Evolutionary conservation across 2,329 filamentous ascomycete genomes (phyloP).

Genomic region (Incumbomyces lentus): DNA sequence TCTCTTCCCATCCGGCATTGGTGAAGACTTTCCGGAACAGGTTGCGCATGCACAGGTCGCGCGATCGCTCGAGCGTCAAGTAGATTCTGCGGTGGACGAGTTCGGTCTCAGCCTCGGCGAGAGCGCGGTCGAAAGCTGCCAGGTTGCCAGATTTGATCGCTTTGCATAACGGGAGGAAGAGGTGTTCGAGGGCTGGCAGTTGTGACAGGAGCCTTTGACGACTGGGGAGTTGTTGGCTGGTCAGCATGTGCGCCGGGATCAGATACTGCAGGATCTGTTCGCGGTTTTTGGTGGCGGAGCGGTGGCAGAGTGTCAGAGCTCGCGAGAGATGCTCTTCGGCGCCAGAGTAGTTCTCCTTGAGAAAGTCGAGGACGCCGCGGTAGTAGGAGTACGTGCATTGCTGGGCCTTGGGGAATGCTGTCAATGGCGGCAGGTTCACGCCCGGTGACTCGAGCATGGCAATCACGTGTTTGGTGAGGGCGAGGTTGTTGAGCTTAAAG

Average conservation of each 20-base stretch:
- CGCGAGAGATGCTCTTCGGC: slow-evolving; percentile 70
- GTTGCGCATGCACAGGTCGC: slow-evolving; percentile 86
- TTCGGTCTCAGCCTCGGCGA: slow-evolving; percentile 74
- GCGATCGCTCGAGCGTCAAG: slow-evolving; percentile 80
- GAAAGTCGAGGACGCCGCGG: slow-evolving; percentile 80
- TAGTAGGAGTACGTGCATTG: slow-evolving; percentile 96
- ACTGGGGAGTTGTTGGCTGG: slow-evolving; percentile 73
- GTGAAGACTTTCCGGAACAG: slow-evolving; percentile 85
- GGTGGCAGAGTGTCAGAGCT: slow-evolving; percentile 75
- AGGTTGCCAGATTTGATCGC: slow-evolving; percentile 79
- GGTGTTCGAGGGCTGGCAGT: slow-evolving; percentile 62
- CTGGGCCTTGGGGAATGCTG: slow-evolving; percentile 76
- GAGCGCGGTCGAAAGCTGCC: slow-evolving; percentile 68
- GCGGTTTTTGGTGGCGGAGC: slow-evolving; percentile 60
- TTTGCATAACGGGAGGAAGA: slow-evolving; percentile 67
- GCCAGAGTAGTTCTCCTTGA: slow-evolving; percentile 85
- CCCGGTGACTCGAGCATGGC: slow-evolving; percentile 68
- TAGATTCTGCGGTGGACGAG: slow-evolving; percentile 92
- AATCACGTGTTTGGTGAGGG: slow-evolving; percentile 81
- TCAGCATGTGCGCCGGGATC: slow-evolving; percentile 85
- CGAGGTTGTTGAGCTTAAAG: slow-evolving; percentile 83
- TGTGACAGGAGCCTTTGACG: slow-evolving; percentile 53
- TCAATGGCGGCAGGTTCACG: slow-evolving; percentile 69
- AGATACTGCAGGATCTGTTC: slow-evolving; percentile 92
- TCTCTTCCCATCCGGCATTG: slow-evolving; percentile 67